Conservation (phyloP, 2,329 filamentous ascomycete genomes). For the Biscogniauxia marginata region DNA sequence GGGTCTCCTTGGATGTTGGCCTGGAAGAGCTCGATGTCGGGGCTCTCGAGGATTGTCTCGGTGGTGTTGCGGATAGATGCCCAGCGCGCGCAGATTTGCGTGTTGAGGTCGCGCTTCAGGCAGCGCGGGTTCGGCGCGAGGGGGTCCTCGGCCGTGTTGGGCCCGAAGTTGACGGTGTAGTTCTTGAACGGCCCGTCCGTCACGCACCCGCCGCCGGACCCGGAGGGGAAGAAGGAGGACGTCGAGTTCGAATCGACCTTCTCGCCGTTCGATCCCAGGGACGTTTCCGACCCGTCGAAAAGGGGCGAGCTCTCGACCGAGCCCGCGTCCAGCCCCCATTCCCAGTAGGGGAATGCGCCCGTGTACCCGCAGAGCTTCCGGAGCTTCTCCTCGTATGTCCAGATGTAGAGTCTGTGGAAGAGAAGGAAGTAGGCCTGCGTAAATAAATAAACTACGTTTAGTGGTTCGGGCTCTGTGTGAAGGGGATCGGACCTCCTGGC, state of each 20-base stretch:
- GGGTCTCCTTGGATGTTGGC: slow-evolving; percentile 40
- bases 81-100: slow-evolving; percentile 29
- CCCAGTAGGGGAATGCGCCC: slow-evolving; percentile 29
- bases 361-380: slow-evolving; percentile 36
- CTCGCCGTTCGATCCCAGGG: slow-evolving; percentile 44
- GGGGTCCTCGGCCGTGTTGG: slow-evolving; percentile 29
- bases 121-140: slow-evolving; percentile 42
- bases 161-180: slow-evolving; percentile 40
- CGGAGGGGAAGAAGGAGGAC: slow-evolving; percentile 37
- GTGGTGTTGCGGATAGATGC: slow-evolving; percentile 35
- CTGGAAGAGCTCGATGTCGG: slow-evolving; percentile 40
- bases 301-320: slow-evolving; percentile 40
- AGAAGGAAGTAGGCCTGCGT: slow-evolving; percentile 35
- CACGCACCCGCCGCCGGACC: slow-evolving; percentile 54
- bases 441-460: not conserved
- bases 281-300: slow-evolving; percentile 45
- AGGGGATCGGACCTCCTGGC: not conserved
- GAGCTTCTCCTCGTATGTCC: slow-evolving; percentile 35
- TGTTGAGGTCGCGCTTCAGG: slow-evolving; percentile 41
- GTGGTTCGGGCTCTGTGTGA: not conserved
- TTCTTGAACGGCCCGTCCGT: slow-evolving; percentile 44
- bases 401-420: slow-evolving; percentile 38
- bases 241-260: slow-evolving; percentile 26
- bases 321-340: slow-evolving; percentile 39
- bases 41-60: slow-evolving; percentile 36